phyloP scores from a whole-genome alignment of 192 early-diverging fungal species.

The Rhizophagus prolifer region DNA sequence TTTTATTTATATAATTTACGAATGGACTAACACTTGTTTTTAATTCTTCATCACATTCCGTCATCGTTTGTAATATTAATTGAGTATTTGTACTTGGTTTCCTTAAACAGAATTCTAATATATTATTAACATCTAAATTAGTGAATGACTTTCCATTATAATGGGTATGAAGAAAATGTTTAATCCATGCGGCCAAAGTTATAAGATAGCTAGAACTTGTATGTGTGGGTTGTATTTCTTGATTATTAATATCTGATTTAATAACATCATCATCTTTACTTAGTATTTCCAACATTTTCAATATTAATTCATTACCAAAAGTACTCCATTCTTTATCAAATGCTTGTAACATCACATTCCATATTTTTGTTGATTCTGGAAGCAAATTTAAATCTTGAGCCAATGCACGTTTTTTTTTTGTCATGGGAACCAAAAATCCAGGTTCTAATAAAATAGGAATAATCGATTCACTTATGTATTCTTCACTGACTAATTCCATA shows the following conservation, averaged over 20 bases:
- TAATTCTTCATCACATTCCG: constrained; percentile 27
- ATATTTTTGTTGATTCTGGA: constrained; percentile 38
- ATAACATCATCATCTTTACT: constrained; percentile 21
- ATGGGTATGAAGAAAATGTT: constrained; percentile 44
- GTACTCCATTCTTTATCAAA: constrained; percentile 39
- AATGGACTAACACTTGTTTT: constrained; percentile 33
- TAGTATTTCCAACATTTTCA: constrained; percentile 34
- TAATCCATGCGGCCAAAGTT: constrained; percentile 54
- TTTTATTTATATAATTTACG: constrained; percentile 37
- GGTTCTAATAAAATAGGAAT: constrained; percentile 53
- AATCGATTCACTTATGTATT: constrained; percentile 46
- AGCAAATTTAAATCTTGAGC: constrained; percentile 42
- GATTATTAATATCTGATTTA: not conserved
- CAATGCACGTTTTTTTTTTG: constrained; percentile 44
- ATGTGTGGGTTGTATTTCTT: not conserved
- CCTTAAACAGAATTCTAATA: constrained; percentile 61
- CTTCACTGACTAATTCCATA: constrained; percentile 37
- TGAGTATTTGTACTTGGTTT: constrained; percentile 55
- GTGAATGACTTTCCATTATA: constrained; percentile 30
- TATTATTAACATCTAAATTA: constrained; percentile 43
- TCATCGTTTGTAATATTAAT: constrained; percentile 31
- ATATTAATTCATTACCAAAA: constrained; percentile 36
- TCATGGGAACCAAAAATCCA: constrained; percentile 57
- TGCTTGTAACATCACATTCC: constrained; percentile 41
- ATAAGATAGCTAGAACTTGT: constrained; percentile 10